Base-by-base conservation (phyloP, 2,329 filamentous ascomycete species). In the Elsinoe necatrix region DNA sequence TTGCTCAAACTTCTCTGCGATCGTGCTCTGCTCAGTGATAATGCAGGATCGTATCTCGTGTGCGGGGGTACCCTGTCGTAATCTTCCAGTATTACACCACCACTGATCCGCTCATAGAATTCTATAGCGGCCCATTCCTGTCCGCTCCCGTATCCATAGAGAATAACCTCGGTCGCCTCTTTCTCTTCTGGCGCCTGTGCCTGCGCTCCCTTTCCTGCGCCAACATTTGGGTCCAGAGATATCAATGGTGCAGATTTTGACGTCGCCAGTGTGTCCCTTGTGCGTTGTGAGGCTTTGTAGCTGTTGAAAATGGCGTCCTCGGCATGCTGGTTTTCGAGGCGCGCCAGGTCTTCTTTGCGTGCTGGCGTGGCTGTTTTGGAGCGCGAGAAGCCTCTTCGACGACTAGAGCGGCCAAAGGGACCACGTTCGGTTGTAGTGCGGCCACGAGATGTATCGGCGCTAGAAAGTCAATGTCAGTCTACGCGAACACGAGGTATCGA, bases 61-160 rank as follows among this genome's bases (percentile, higher is more conserved):
- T 82, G 77, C 2, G 88, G 87, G n/a, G 92, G 86, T 61, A 87
- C 84, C 60, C 92, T 84, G 7, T 90, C 83, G 71, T 97, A 97
- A 72, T 96, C 91, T 73, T 97, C 92, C 71, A 91, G 91, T 68
- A 96, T 89, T 61, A 82, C 75, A 23, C 91, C 91, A 29, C 73
- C 72, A 5, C 88, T 92, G 41, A 95, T 83, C 59, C 85, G 81
- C 74, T 96, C 92, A 73, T 87, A 97, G 72, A 89, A 88, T 63
- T 87, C 84, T 64, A 97, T 85, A 31, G 90, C 90, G 25, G 91
- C 89, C 80, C 93, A 96, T 67, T 84, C 80, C 6, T 71, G 68
- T 3, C 80, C 77, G 78, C 72, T 84, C 74, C 70, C 82, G 71
- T 91, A 96, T 27, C 92, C 92, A 63, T 91, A 87, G 14, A 97